Conservation (phyloP, 306 rosid genomes). For the Quillaja saponaria region DNA sequence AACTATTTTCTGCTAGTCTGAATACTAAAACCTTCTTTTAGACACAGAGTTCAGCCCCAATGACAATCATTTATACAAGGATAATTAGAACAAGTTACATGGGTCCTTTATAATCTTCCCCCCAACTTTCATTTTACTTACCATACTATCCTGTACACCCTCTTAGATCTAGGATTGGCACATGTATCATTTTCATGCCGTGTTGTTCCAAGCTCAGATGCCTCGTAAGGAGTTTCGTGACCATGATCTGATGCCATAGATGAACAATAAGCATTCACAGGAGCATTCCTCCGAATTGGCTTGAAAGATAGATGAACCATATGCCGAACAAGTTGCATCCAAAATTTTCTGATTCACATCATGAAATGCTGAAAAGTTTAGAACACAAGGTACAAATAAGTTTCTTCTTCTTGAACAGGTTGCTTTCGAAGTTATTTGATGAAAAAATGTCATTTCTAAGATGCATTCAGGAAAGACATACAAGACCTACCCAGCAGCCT, state of each 20-base stretch:
- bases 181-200: conserved; percentile 38
- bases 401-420: neutral
- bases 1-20: too few relatives aligned
- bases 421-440: conserved; percentile 5
- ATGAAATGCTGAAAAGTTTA: conserved; percentile 62
- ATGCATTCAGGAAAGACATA: conserved; percentile 48
- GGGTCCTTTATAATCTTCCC: too few relatives aligned
- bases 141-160: too few relatives aligned
- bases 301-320: conserved; percentile 38
- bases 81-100: too few relatives aligned
- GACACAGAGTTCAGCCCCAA: too few relatives aligned
- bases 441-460: conserved; percentile 9
- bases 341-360: conserved; percentile 43
- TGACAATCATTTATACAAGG: too few relatives aligned
- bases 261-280: conserved; percentile 43
- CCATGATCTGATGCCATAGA: conserved; percentile 55
- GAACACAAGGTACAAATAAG: conserved; percentile 12
- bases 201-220: conserved; percentile 62
- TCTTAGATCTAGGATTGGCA: conserved; percentile 47
- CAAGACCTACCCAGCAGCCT: conserved; percentile 91
- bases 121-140: too few relatives aligned
- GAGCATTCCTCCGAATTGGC: conserved; percentile 47
- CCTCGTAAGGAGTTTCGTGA: conserved; percentile 53
- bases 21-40: too few relatives aligned
- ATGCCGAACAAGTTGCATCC: conserved; percentile 47